Percentiles rank a stretch among this genome's conserved stretches.
phyloP scores from a whole-genome alignment of 179 eudicot genomes.

The Actinidia chinensis region DNA sequence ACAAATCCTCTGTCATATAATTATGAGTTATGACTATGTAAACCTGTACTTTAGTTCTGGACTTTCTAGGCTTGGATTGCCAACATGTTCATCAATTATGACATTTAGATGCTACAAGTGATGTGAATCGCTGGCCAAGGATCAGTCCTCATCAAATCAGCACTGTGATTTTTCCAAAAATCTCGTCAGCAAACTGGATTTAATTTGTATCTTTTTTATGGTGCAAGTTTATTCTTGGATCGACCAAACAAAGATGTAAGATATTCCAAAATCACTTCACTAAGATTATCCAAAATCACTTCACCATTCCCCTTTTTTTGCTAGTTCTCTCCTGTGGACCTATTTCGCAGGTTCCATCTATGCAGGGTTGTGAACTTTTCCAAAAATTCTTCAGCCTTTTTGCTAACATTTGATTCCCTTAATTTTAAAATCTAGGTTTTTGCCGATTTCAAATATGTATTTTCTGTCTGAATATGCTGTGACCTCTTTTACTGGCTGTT shows the following conservation, averaged over 20 bases:
- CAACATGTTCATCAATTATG: too few species aligned
- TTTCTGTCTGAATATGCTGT: too few species aligned
- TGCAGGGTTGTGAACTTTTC: background rate
- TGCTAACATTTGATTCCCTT: background rate
- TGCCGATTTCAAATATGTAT: background rate
- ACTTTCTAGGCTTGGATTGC: too few species aligned
- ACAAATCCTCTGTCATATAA: too few species aligned
- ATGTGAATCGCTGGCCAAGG: too few species aligned
- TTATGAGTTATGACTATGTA: too few species aligned
- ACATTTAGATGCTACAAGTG: too few species aligned
- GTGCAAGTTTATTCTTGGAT: background rate
- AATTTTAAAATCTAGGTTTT: background rate
- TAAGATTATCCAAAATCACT: background rate
- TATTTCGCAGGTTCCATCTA: background rate
- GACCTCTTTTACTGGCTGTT: background rate
- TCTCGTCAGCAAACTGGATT: too few species aligned
- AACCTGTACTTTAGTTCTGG: too few species aligned
- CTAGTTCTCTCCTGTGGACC: constrained; percentile 8
- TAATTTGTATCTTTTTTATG: background rate
- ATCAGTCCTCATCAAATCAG: too few species aligned
- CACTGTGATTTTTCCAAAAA: too few species aligned
- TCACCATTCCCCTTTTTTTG: background rate
- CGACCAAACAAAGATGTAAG: background rate
- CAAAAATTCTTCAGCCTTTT: background rate
- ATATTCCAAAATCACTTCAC: too few species aligned